These are phyloP conservation scores for Trichosporon coremiiforme DNA, from an alignment of 1,284 basidiomycete species.

Conservation along the genomic window DNA sequence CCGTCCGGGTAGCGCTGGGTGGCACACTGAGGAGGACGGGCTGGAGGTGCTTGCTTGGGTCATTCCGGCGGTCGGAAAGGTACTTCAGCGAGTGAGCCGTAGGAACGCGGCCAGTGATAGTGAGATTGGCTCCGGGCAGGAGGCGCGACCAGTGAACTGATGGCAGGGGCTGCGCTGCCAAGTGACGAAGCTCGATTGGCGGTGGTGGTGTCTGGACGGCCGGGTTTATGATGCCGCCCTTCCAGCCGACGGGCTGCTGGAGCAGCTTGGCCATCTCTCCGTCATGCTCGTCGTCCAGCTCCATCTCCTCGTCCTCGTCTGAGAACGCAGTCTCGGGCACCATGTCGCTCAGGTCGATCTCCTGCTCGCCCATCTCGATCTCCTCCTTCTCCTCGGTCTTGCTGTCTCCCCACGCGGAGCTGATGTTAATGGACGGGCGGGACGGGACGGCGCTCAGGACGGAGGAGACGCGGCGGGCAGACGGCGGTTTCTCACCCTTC, in stretches of 20 bases:
- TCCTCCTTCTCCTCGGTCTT: not conserved
- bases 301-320: constrained; percentile 18
- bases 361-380: constrained; percentile 26
- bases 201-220: constrained; percentile 30
- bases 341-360: constrained; percentile 51
- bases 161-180: constrained; percentile 17
- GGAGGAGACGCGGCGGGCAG: not conserved
- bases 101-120: constrained; percentile 69
- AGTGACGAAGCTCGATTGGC: constrained; percentile 35
- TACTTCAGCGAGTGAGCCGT: constrained; percentile 72
- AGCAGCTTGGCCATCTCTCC: constrained; percentile 33
- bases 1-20: constrained; percentile 50
- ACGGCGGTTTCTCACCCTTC: not conserved
- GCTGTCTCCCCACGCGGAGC: constrained; percentile 30
- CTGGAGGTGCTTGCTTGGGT: constrained; percentile 74
- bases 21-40: constrained; percentile 70
- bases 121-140: constrained; percentile 40
- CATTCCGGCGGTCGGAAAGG: constrained; percentile 72
- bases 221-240: constrained; percentile 41
- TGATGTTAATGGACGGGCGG: constrained; percentile 21
- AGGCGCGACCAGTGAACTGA: constrained; percentile 36
- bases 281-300: constrained; percentile 20
- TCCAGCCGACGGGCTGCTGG: constrained; percentile 39
- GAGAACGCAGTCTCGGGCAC: constrained; percentile 25
- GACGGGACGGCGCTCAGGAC: not conserved